Conservation (phyloP, 192 early-diverging fungal species). For the Linderina pennispora region DNA sequence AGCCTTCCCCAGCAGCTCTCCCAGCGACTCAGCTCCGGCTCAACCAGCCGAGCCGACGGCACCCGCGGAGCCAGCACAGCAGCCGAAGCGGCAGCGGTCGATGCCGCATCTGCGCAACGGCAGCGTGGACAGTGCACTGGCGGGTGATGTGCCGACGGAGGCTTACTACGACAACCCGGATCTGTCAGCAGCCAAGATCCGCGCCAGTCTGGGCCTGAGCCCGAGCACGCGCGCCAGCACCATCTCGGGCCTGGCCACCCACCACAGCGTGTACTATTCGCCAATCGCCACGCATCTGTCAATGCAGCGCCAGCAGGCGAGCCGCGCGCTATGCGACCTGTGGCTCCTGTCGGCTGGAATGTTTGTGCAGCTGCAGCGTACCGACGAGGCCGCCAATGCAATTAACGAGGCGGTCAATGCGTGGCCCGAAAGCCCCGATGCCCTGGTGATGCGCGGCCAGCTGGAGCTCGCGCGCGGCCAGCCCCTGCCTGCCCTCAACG, state of each 20-base stretch:
- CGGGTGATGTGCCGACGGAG: slow-evolving; percentile 22
- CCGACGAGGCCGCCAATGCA: slow-evolving; percentile 30
- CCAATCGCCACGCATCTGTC: slow-evolving; percentile 20
- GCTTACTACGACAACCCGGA: slow-evolving; percentile 27
- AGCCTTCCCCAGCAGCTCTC: too few species aligned
- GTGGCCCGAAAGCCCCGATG: slow-evolving; percentile 40
- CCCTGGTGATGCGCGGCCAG: slow-evolving; percentile 41
- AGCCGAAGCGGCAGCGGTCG: slow-evolving; percentile 37
- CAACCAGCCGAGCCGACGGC: slow-evolving; percentile 41
- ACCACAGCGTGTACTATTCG: slow-evolving; percentile 30
- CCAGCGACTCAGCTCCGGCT: too few species aligned
- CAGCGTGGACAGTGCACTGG: slow-evolving; percentile 13
- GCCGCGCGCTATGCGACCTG: slow-evolving; percentile 30
- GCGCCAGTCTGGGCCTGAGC: neutral
- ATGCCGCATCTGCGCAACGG: slow-evolving; percentile 38
- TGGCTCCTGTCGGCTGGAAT: slow-evolving; percentile 35
- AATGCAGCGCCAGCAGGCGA: slow-evolving; percentile 23
- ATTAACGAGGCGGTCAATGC: slow-evolving; percentile 35
- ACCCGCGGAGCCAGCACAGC: too few species aligned
- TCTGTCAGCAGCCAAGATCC: slow-evolving; percentile 1
- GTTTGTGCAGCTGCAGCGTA: slow-evolving; percentile 25
- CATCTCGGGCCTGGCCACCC: slow-evolving; percentile 1
- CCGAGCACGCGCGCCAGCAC: neutral
- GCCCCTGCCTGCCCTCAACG: slow-evolving; percentile 27
- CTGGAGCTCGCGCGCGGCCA: slow-evolving; percentile 18